Conservation (phyloP, 495 filamentous ascomycete genomes). For the Neurospora africana region DNA sequence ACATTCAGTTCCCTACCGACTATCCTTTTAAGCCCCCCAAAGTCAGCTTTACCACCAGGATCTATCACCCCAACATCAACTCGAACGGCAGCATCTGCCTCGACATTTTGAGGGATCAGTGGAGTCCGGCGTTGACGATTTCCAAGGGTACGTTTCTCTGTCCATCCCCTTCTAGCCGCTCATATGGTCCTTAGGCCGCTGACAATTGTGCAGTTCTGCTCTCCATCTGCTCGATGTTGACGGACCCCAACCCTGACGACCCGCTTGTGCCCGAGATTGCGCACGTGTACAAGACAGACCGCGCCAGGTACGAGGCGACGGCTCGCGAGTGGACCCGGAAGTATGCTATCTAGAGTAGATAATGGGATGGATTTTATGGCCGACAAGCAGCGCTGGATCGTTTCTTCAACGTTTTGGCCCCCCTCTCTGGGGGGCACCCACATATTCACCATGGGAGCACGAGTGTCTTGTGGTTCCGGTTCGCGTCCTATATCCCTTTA, state of each 20-base stretch:
- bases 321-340: constrained; percentile 98
- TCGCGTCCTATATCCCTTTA: neutral
- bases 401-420: neutral
- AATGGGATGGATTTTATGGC: constrained; percentile 1
- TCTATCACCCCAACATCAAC: constrained; percentile 99
- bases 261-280: constrained; percentile 97
- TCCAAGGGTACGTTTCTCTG: constrained; percentile 67
- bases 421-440: neutral
- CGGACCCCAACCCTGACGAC: constrained; percentile 98
- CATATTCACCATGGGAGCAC: neutral
- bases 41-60: constrained; percentile 98
- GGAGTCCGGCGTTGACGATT: constrained; percentile 96
- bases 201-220: constrained; percentile 57
- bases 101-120: constrained; percentile 96
- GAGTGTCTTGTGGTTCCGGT: neutral
- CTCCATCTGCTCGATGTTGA: constrained; percentile 99
- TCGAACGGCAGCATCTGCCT: constrained; percentile 98
- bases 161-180: no score
- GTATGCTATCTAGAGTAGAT: constrained; percentile 66
- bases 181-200: neutral
- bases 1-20: constrained; percentile 98
- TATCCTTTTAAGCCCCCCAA: constrained; percentile 99
- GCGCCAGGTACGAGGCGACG: constrained; percentile 86
- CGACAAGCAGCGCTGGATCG: constrained; percentile 3
- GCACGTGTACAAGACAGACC: constrained; percentile 99